Percentiles rank a stretch among this genome's conserved stretches.
These are phyloP conservation scores for Madurella fahalii DNA, from an alignment of 2,329 filamentous ascomycete species.

Conservation along the genomic window DNA sequence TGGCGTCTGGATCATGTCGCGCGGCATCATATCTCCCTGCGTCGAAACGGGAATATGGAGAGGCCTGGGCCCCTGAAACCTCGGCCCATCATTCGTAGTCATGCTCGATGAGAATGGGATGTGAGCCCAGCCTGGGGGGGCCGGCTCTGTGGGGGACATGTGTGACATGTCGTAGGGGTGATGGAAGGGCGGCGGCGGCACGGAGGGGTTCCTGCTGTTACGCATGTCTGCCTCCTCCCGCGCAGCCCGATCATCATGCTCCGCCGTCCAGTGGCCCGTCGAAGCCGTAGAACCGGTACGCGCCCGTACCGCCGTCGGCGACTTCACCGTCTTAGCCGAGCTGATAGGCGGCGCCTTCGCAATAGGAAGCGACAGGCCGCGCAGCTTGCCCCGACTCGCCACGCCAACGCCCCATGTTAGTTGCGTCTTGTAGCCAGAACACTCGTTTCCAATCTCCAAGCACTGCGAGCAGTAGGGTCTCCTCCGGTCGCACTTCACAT, in stretches of 20 bases:
- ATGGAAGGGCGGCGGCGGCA: conserved; percentile 41
- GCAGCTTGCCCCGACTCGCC: conserved; percentile 89
- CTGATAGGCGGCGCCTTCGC: conserved; percentile 56
- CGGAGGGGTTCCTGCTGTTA: conserved; percentile 37
- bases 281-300: conserved; percentile 42
- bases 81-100: conserved; percentile 39
- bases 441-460: conserved; percentile 85
- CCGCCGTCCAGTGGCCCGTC: conserved; percentile 37
- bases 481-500: conserved; percentile 81
- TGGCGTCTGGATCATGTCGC: conserved; percentile 49
- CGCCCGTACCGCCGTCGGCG: conserved; percentile 34
- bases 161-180: conserved; percentile 49
- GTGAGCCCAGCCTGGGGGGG: conserved; percentile 43
- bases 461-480: conserved; percentile 95
- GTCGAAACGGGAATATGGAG: conserved; percentile 37
- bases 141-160: conserved; percentile 45
- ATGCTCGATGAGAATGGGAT: conserved; percentile 45
- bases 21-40: conserved; percentile 44
- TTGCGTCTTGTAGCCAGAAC: conserved; percentile 93
- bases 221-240: conserved; percentile 36
- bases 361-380: conserved; percentile 74
- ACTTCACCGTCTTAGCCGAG: conserved; percentile 44
- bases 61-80: conserved; percentile 38
- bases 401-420: conserved; percentile 96
- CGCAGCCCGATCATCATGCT: conserved; percentile 22